phyloP scores from a whole-genome alignment of 148 eudicot species.

The Rhododendron molle region DNA sequence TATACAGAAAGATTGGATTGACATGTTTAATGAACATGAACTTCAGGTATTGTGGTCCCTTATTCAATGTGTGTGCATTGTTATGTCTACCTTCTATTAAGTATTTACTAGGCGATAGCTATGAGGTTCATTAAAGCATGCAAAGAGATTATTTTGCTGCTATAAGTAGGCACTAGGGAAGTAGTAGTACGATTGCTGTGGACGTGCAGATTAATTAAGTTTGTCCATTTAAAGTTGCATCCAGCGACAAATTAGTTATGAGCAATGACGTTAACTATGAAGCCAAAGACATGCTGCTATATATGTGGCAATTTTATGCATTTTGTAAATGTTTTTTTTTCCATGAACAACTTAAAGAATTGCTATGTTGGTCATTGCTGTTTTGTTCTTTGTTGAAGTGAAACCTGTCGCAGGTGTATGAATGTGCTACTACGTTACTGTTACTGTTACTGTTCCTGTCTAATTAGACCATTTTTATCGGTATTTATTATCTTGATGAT shows the following conservation, averaged over 20 bases:
- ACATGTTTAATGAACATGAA: conserved; percentile 98
- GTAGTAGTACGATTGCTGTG: background rate
- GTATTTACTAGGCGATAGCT: background rate
- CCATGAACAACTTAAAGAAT: background rate
- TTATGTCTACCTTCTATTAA: background rate
- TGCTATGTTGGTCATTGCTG: background rate
- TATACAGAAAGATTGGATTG: conserved; percentile 87
- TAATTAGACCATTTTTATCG: background rate
- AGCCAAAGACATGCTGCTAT: background rate
- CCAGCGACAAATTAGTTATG: background rate
- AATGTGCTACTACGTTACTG: background rate
- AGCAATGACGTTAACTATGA: background rate
- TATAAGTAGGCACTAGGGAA: background rate
- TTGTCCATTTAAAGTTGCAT: background rate
- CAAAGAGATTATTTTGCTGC: background rate
- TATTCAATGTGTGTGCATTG: background rate
- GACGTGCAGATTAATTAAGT: background rate
- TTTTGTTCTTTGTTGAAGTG: background rate
- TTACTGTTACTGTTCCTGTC: background rate
- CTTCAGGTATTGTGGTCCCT: conserved; percentile 60
- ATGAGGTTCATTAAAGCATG: background rate
- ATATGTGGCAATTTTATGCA: background rate
- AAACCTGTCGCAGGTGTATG: background rate
- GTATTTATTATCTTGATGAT: background rate
- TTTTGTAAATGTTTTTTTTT: background rate